A percentile compares a stretch with the other conserved stretches of the same genome.
Evolutionary conservation across 805 yeast species (phyloP).

Genomic region (Kodamaea leandrae): DNA sequence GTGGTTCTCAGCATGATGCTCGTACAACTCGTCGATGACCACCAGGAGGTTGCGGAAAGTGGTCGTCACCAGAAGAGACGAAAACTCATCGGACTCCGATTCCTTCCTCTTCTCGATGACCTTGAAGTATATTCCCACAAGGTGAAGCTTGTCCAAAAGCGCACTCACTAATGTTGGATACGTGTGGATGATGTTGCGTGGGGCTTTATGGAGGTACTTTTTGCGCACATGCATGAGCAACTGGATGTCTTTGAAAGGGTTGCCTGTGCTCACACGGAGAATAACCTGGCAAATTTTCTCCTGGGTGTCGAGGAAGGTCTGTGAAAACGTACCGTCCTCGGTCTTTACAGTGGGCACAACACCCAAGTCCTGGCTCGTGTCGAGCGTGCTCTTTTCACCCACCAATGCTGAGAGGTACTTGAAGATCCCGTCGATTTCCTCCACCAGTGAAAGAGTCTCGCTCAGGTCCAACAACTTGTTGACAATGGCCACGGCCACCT

Average conservation of each 20-base stretch:
- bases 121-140: conserved; percentile 30
- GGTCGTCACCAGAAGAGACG: conserved; percentile 33
- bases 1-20: conserved; percentile 29
- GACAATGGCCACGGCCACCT: conserved; percentile 60
- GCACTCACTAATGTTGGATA: conserved; percentile 73
- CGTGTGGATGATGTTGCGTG: conserved; percentile 56
- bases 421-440: conserved; percentile 59
- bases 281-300: conserved; percentile 68
- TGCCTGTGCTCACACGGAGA: conserved; percentile 54
- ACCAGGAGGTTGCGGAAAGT: conserved; percentile 75
- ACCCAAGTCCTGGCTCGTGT: conserved; percentile 41
- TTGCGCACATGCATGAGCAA: conserved; percentile 36
- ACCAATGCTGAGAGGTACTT: conserved; percentile 57
- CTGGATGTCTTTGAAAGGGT: conserved; percentile 38
- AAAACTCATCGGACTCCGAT: neutral
- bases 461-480: conserved; percentile 49
- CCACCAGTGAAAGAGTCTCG: conserved; percentile 31
- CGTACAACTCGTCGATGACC: conserved; percentile 64
- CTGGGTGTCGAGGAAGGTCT: conserved; percentile 45
- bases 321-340: conserved; percentile 28
- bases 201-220: conserved; percentile 53
- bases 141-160: conserved; percentile 58
- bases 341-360: conserved; percentile 31
- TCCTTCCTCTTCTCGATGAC: conserved; percentile 24
- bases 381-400: conserved; percentile 29